Percentiles rank a stretch among this genome's conserved stretches.
These are phyloP conservation scores for Chalciporus chontae DNA, from an alignment of 768 basidiomycete species.

Conservation along the genomic window DNA sequence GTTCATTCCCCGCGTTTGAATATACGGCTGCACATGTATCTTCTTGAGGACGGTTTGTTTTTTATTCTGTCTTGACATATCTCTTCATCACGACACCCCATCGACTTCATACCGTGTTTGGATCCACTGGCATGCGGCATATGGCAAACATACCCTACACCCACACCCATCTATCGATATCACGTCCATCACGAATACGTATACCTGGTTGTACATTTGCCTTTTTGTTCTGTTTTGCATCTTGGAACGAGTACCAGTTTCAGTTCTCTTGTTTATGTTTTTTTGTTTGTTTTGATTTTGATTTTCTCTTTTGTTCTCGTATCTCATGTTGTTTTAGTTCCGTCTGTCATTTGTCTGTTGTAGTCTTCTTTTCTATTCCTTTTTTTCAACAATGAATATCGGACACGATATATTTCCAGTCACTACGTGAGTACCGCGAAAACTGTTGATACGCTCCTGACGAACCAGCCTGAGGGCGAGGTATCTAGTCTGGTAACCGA, in stretches of 20 bases:
- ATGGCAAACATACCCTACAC: not conserved
- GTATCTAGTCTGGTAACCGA: too few species aligned
- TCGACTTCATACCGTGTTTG: not conserved
- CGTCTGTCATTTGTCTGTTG: too few species aligned
- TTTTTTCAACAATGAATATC: too few species aligned
- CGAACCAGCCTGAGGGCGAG: too few species aligned
- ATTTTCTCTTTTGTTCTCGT: too few species aligned
- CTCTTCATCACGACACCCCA: conserved; percentile 11
- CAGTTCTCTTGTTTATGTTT: conserved; percentile 7
- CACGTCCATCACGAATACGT: conserved; percentile 1
- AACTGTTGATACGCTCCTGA: too few species aligned
- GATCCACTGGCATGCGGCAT: not conserved
- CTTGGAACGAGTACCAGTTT: not conserved
- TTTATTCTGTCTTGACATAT: conserved; percentile 4
- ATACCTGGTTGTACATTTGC: conserved; percentile 9
- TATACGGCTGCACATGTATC: conserved; percentile 46
- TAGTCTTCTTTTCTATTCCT: too few species aligned
- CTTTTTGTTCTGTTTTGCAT: not conserved
- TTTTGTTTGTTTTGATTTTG: not conserved
- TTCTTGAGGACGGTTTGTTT: conserved; percentile 8
- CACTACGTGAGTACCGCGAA: too few species aligned
- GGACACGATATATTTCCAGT: too few species aligned
- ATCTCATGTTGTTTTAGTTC: too few species aligned
- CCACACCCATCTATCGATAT: not conserved
- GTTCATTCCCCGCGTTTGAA: conserved; percentile 75